Evolutionary conservation across 2,329 filamentous ascomycete species (phyloP).

Genomic region (Leptographium radiaticola): DNA sequence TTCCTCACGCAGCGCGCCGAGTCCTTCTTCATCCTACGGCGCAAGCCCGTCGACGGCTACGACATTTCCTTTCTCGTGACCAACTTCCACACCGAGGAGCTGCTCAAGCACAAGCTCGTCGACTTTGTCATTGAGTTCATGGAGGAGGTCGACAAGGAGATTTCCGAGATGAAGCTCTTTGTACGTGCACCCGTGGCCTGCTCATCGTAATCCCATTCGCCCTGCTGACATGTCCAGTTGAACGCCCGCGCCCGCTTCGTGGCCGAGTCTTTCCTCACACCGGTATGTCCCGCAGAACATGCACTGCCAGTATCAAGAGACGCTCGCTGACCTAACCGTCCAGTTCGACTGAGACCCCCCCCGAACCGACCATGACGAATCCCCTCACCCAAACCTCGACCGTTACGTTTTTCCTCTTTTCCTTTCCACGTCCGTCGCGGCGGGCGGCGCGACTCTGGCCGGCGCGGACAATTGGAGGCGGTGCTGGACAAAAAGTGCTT

Average conservation of each 20-base stretch:
- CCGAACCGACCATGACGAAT: no score
- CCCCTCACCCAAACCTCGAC: no score
- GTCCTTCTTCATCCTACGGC: constrained; percentile 88
- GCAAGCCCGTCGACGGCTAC: constrained; percentile 96
- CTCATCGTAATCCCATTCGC: no score
- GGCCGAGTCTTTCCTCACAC: constrained; percentile 94
- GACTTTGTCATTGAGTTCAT: constrained; percentile 99
- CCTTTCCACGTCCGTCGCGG: no score
- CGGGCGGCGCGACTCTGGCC: no score
- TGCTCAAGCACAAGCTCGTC: constrained; percentile 97
- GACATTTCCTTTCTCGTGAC: constrained; percentile 98
- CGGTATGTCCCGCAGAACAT: constrained; percentile 21
- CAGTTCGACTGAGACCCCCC: background rate
- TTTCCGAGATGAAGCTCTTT: constrained; percentile 99
- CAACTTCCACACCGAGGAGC: constrained; percentile 96
- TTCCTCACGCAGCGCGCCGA: constrained; percentile 95
- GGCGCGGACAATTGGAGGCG: no score
- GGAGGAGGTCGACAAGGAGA: constrained; percentile 99
- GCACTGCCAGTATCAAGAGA: background rate
- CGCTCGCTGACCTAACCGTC: no score
- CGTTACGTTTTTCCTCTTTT: no score
- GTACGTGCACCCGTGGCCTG: constrained; percentile 31
- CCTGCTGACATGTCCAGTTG: constrained; percentile 40
- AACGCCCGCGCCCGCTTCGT: constrained; percentile 96
- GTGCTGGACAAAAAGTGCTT: no score